These are phyloP conservation scores for Pseudocercospora ulei DNA, from an alignment of 2,329 filamentous ascomycete genomes.

Conservation along the genomic window DNA sequence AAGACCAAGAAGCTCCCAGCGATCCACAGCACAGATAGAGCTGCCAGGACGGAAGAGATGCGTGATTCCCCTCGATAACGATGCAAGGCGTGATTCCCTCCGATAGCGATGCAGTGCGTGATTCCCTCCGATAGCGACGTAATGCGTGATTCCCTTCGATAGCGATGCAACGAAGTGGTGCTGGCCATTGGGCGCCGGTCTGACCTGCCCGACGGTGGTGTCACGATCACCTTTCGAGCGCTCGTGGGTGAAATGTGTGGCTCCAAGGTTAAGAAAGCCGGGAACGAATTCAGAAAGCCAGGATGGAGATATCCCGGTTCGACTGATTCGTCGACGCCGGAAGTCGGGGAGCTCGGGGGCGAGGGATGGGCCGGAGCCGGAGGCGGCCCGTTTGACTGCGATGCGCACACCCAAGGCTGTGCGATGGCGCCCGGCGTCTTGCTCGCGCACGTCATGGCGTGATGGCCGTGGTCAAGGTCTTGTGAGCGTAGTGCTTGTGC, in stretches of 20 bases:
- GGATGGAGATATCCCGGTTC: conserved; percentile 49
- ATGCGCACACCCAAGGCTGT: conserved; percentile 37
- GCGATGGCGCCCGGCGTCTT: conserved; percentile 18
- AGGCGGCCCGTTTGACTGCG: conserved; percentile 43
- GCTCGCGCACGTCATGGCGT: conserved; percentile 24
- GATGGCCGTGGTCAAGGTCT: conserved; percentile 22
- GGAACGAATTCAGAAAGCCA: too few relatives aligned
- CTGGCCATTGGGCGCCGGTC: conserved; percentile 31
- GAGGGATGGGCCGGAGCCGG: conserved; percentile 41
- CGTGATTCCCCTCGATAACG: too few relatives aligned
- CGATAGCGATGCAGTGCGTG: too few relatives aligned
- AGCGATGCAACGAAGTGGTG: too few relatives aligned
- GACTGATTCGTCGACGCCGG: conserved; percentile 38
- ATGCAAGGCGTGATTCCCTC: too few relatives aligned
- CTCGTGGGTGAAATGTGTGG: conserved; percentile 12
- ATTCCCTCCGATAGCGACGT: too few relatives aligned
- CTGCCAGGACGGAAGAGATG: too few relatives aligned
- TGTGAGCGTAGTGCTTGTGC: conserved; percentile 19
- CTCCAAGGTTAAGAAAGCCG: conserved; percentile 37
- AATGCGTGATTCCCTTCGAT: too few relatives aligned
- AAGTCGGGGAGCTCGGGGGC: conserved; percentile 38
- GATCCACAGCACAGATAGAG: too few relatives aligned
- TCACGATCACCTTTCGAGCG: conserved; percentile 31
- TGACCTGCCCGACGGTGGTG: conserved; percentile 32
- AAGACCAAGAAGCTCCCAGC: too few relatives aligned